These are phyloP conservation scores for Closterium sp. DNA, from an alignment of 139 green algal genomes.

Conservation along the genomic window DNA sequence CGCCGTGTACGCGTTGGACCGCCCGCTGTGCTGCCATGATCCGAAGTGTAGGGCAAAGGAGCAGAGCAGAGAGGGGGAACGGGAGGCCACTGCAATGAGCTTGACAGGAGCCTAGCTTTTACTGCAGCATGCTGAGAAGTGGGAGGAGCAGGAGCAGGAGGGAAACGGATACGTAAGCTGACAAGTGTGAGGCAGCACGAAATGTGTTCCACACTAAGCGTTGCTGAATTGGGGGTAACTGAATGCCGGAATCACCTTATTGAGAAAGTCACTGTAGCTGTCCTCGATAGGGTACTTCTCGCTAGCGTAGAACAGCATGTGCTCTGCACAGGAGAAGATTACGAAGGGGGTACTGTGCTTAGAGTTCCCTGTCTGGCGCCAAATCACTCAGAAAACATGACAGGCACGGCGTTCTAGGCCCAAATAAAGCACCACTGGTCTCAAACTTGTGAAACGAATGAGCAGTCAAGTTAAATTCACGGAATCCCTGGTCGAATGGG, in stretches of 20 bases:
- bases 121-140: too few species aligned
- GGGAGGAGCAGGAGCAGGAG: neutral
- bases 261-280: slow-evolving; percentile 70
- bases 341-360: too few species aligned
- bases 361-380: too few species aligned
- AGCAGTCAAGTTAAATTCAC: too few species aligned
- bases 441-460: too few species aligned
- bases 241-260: slow-evolving; percentile 32
- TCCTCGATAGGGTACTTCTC: slow-evolving; percentile 80
- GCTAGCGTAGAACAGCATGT: slow-evolving; percentile 90
- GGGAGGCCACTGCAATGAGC: neutral
- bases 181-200: too few species aligned
- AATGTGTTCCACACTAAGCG: too few species aligned
- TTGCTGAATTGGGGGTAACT: neutral
- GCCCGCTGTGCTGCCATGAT: slow-evolving; percentile 70
- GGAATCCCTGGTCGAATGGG: too few species aligned
- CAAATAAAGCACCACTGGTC: too few species aligned
- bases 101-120: too few species aligned
- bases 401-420: too few species aligned
- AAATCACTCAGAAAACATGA: too few species aligned
- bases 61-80: neutral
- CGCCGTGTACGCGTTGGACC: slow-evolving; percentile 86
- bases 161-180: neutral
- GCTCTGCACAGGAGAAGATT: slow-evolving; percentile 55
- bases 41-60: neutral